Base-by-base conservation (phyloP, 352 stramenopile species). In the Pythium apleroticum region DNA sequence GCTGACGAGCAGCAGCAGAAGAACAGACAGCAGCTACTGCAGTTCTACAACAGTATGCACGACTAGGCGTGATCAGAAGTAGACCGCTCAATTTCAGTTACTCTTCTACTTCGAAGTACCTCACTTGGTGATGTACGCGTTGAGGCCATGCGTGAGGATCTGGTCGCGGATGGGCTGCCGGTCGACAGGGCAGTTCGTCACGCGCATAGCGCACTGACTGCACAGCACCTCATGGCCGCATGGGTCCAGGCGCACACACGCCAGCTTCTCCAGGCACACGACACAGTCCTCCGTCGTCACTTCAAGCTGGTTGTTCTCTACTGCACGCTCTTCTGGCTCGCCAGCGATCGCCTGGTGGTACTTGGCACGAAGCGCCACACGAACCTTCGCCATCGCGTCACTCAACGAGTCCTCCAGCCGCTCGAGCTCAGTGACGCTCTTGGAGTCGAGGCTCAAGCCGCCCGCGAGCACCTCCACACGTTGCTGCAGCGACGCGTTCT, bases 21-120 rank as follows among this genome's bases (percentile, higher is more conserved):
- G 62, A 92, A 88, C 63, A 80, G 86, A 4, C 80, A 90, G 58
- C 76, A 95, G 62, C 66, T 95, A 24, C 74, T 95, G 43, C 82
- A 93, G 69, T 93, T 95, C 53, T 95, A 95, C 78, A 95, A 95
- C 63, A 80, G 80, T 27, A 93, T 95, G 82, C 90, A 90, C 57
- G 86, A 94, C 66, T 94, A 73, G 31, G 39, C 41, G 0, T 41
- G 35, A 41, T 41, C n/a, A n/a, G 27, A 63, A 70, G 27, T 71
- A 4, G 15, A 33, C 10, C 45, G 30, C 9, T 33, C 33, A 49
- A 49, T 33, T 22, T 30, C 45, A 14, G 11, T 19, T 19, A 33
- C 30, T 33, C 35, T 41, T 14, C 17, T n/a, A n/a, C n/a, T n/a
- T n/a, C n/a, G n/a, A n/a, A n/a, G n/a, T n/a, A n/a, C n/a, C n/a